Percentiles rank a stretch among this genome's conserved stretches.
phyloP scores from a whole-genome alignment of 1,284 basidiomycete species.

The Phylloporus gajari region DNA sequence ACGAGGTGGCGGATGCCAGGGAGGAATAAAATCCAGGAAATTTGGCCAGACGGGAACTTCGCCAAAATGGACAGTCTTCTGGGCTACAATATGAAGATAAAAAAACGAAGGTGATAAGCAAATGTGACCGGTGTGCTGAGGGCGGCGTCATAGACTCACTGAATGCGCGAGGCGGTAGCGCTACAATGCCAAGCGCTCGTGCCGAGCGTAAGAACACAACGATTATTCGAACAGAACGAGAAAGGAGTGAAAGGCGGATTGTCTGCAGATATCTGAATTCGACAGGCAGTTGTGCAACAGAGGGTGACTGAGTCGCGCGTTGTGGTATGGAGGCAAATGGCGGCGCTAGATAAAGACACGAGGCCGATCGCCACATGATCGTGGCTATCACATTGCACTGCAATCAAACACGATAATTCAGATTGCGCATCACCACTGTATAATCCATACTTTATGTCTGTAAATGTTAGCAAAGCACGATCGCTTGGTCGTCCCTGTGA shows the following conservation, averaged over 20 bases:
- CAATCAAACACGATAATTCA: background rate
- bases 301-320: too few species aligned
- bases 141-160: background rate
- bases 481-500: background rate
- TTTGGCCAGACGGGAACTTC: background rate
- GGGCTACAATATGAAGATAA: too few species aligned
- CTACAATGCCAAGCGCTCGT: background rate
- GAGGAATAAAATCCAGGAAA: background rate
- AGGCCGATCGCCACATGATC: too few species aligned
- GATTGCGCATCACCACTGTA: background rate
- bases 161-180: background rate
- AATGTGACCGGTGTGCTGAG: background rate
- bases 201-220: background rate
- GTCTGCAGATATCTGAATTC: background rate
- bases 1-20: background rate
- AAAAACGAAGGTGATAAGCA: too few species aligned
- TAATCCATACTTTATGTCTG: background rate
- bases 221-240: background rate
- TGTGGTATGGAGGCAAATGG: too few species aligned
- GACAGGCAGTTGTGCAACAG: background rate
- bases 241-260: background rate
- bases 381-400: too few species aligned
- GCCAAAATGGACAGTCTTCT: background rate
- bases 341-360: too few species aligned
- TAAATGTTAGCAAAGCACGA: background rate